Base-by-base conservation (phyloP, 148 eudicot genomes). In the Silene latifolia region DNA sequence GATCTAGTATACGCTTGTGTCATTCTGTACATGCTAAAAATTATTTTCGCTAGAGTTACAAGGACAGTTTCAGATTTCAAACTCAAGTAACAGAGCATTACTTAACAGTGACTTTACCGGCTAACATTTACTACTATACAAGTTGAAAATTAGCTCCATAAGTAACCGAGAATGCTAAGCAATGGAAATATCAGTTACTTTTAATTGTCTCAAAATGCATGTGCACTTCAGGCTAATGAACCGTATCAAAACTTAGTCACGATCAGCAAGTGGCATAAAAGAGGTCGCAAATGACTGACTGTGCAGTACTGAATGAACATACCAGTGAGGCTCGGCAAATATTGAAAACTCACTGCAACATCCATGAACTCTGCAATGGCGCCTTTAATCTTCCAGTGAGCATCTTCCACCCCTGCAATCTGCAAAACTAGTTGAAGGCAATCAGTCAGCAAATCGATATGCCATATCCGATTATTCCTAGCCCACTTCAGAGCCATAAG, bases 121-220 rank as follows among this genome's bases (percentile, higher is more conserved):
- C 54, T 10, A 11, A 48, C 54, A 48, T 13, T 24, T 27, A 27
- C 29, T 27, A 27, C 67, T 72, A 69, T 72, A 76, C 79, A 72
- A 29, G 48, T 54, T 14, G 35, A 71, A 75, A 17, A 13, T 76
- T 60, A 76, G 54, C 82, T 64, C 63, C 19, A 63, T 21, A 54
- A 66, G 76, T 70, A 69, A n/a, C 25, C 35, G n/a, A n/a, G 8
- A 60, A 61, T 27, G 60, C 73, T 51, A 74, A 44, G 44, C 23
- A 71, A 60, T 27, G 44, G 69, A 65, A 46, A 47, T 75, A 71
- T 75, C 65, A 65, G 68, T 76, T 66, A 47, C 61, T 57, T 35
- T 63, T 56, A 67, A 14, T 8, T 68, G 74, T 65, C 67, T 72
- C 72, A 64, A 58, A 57, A 64, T 65, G 62, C 20, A 60, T 56